Evolutionary conservation across 768 basidiomycete species (phyloP).

Genomic region (Arthromyces matolae): DNA sequence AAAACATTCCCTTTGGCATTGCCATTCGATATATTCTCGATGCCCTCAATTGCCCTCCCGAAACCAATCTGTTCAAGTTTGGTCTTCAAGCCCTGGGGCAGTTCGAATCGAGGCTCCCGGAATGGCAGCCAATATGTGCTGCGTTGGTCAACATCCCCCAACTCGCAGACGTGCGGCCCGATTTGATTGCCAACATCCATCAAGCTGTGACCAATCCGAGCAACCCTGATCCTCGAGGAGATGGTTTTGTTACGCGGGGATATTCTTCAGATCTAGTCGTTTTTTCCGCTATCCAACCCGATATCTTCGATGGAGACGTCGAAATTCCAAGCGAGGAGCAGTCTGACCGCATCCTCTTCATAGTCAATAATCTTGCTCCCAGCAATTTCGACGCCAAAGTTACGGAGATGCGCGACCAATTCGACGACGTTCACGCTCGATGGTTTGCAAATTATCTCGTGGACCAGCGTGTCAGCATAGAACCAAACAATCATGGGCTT

Average conservation of each 20-base stretch:
- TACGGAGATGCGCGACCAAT: conserved; percentile 79
- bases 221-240: conserved; percentile 37
- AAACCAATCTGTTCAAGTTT: conserved; percentile 93
- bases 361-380: conserved; percentile 95
- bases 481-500: conserved; percentile 94
- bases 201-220: conserved; percentile 62
- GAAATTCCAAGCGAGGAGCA: conserved; percentile 77
- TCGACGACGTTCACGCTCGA: conserved; percentile 77
- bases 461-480: conserved; percentile 90
- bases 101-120: conserved; percentile 81
- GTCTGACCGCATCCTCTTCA: conserved; percentile 94
- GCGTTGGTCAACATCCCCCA: conserved; percentile 85
- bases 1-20: conserved; percentile 91
- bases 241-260: conserved; percentile 31
- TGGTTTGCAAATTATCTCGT: conserved; percentile 99
- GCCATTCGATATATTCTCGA: conserved; percentile 96
- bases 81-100: conserved; percentile 86
- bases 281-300: conserved; percentile 79
- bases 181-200: conserved; percentile 67
- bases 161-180: conserved; percentile 81
- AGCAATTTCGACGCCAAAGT: conserved; percentile 90
- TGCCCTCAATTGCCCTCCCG: conserved; percentile 85
- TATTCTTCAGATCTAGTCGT: conserved; percentile 39
- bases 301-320: conserved; percentile 57
- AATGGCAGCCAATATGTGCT: conserved; percentile 92